These are phyloP conservation scores for Lodderomyces orthopsilosis DNA, from an alignment of 1,139 yeast species.

Conservation along the genomic window DNA sequence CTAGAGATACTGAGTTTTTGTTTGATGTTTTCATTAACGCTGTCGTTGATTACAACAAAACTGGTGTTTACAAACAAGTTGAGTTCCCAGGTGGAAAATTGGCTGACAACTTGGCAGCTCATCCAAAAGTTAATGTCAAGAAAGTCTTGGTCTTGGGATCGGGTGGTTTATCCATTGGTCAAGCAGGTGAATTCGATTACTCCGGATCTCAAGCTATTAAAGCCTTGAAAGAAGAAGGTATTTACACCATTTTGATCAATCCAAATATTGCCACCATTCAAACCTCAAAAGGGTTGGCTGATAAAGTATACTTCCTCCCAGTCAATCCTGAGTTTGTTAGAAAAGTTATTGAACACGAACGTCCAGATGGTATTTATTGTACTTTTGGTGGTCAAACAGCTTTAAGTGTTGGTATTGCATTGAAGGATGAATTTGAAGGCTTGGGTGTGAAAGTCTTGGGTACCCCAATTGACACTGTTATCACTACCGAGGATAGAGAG, in stretches of 20 bases:
- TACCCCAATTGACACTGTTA: slow-evolving; percentile 92
- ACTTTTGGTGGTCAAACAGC: slow-evolving; percentile 99
- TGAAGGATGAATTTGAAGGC: slow-evolving; percentile 90
- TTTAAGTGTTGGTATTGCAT: slow-evolving; percentile 87
- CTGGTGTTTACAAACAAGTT: slow-evolving; percentile 65
- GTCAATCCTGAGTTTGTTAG: slow-evolving; percentile 95
- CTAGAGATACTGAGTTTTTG: slow-evolving; percentile 96
- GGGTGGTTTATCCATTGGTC: slow-evolving; percentile 98
- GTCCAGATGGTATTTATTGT: slow-evolving; percentile 95
- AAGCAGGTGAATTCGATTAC: slow-evolving; percentile 99
- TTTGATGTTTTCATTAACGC: slow-evolving; percentile 90
- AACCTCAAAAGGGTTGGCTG: slow-evolving; percentile 97
- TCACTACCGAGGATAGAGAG: slow-evolving; percentile 97
- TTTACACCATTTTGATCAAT: slow-evolving; percentile 89
- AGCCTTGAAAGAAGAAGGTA: slow-evolving; percentile 97
- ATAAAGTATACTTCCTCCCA: slow-evolving; percentile 94
- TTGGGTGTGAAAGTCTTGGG: slow-evolving; percentile 95
- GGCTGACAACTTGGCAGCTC: slow-evolving; percentile 34
- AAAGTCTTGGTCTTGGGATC: slow-evolving; percentile 96
- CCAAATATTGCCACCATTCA: slow-evolving; percentile 99
- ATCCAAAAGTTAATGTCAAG: slow-evolving; percentile 66
- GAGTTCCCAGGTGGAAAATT: slow-evolving; percentile 68
- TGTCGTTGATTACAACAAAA: slow-evolving; percentile 58
- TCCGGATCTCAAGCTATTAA: slow-evolving; percentile 94
- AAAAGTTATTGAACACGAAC: slow-evolving; percentile 89